Base-by-base conservation (phyloP, 1,139 yeast genomes). In the Kazachstania sp. region DNA sequence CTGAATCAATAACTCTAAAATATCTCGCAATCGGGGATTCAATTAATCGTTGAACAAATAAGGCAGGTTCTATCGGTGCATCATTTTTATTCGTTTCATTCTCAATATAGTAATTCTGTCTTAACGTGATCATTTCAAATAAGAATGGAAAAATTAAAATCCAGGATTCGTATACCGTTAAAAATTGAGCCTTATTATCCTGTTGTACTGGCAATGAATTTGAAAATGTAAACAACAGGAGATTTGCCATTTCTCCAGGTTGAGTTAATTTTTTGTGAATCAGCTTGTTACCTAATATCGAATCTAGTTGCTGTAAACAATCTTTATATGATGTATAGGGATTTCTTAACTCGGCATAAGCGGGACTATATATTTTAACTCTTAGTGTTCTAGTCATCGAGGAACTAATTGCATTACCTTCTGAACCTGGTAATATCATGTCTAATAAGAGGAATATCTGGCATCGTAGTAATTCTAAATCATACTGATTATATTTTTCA, bases 381-480 rank as follows among this genome's bases (percentile, higher is more conserved):
- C 31, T 39, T 39, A 11, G 44, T 45, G 15, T 39, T 12, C 41
- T n/a, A 31, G 29, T 35, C 11, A 18, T 30, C 6, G 20, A 9
- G 9, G 12, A 23, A 23, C 34, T 16, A 12, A 18, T 8, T 26
- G 16, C n/a, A 13, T 19, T 28, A 11, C 41, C 32, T 3, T 32
- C 19, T 9, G 26, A 18, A 19, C 29, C 36, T 31, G 43, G 48
- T 19, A 49, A 44, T 13, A 61, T 30, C 1, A 52, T 38, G 44
- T 62, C 67, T 4, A 58, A 43, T 11, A 55, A 56, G 18, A 60
- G 20, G 41, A 62, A 62, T 32, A 63, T 49, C 43, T 63, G 66
- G 44, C 67, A 60, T 37, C 66, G 51, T 37, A 63, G 46, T 19
- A 63, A 48, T 41, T 59, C 64, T 29, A 58, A 43, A 34, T 55